Evolutionary conservation across 2,329 filamentous ascomycete species (phyloP), one percentile per base, ranked within the genome.

Genomic region (Orbilia blumenaviensis): DNA sequence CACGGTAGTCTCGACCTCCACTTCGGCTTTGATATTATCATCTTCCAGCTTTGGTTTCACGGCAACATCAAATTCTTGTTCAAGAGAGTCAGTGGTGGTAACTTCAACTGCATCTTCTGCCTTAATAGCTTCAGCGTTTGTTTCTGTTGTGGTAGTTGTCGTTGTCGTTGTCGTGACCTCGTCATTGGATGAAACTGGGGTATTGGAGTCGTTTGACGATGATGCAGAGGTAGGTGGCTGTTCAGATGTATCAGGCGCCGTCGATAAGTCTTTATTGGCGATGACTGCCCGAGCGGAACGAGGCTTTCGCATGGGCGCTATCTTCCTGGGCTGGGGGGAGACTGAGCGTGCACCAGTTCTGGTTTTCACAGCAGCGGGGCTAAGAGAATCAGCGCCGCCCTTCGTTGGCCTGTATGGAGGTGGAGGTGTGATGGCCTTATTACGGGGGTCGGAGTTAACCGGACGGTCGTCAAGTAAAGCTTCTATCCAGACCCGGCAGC

Each of bases 381-480:
- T 52, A 25, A 77, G 58, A 69, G 78, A 81, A 67, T 82, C 81
- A 44, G 79, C 78, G 71, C 77, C 62, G 34, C 73, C 68, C n/a
- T 48, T 77, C 12, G 74, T 48, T 6, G 78, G 71, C 23, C 77
- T 78, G 46, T 79, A 80, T 79, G 89, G 91, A 21, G 95, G 95
- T 50, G 95, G 95, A 23, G 92, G 89, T 14, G 88, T 84, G 79
- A 97, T 97, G 77, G 87, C 88, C 84, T 92, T 93, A 78, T 89
- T 87, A 66, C 92, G 88, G 78, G 90, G 67, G 32, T 80, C 79
- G 36, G 79, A 79, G 32, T 79, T 68, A 76, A 98, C 96, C 27
- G 93, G 90, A 78, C 90, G 86, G n/a, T 93, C 89, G 82, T 98
- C 94, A 58, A 99, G 87, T 16, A 99, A 87, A n/a, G 95, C 95